Conservation (phyloP, 1,139 yeast species). For the Saccharomyces hybrid region DNA sequence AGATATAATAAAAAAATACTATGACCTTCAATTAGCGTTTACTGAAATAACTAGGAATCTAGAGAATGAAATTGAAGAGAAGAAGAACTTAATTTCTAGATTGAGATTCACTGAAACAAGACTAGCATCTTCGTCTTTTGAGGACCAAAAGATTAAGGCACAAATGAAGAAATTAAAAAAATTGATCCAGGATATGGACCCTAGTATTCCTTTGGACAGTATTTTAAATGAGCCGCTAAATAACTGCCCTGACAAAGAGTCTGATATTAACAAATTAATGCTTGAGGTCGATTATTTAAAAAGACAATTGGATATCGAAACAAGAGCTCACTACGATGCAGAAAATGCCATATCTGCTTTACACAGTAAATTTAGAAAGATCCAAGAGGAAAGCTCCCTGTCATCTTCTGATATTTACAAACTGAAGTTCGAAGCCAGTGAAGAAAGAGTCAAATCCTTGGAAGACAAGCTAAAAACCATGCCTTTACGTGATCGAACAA, state of each 20-base stretch:
- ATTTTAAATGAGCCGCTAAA: constrained; percentile 21
- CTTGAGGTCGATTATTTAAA: constrained; percentile 36
- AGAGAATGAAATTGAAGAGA: constrained; percentile 48
- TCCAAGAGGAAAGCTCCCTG: constrained; percentile 24
- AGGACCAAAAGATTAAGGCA: constrained; percentile 40
- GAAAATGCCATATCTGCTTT: constrained; percentile 27
- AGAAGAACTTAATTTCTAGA: constrained; percentile 48
- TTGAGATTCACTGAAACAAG: constrained; percentile 48
- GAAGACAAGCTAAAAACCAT: constrained; percentile 36
- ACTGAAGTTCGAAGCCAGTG: constrained; percentile 37
- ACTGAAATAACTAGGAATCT: constrained; percentile 46
- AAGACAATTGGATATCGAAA: constrained; percentile 32
- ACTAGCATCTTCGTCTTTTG: constrained; percentile 46
- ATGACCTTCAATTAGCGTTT: constrained; percentile 43
- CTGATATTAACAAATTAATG: constrained; percentile 31
- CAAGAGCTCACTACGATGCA: constrained; percentile 30
- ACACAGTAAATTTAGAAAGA: constrained; percentile 27
- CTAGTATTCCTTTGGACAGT: constrained; percentile 22
- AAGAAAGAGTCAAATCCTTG: constrained; percentile 38
- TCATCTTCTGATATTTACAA: constrained; percentile 28
- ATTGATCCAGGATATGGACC: constrained; percentile 16
- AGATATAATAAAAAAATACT: constrained; percentile 39
- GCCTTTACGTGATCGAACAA: constrained; percentile 27
- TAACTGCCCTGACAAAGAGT: constrained; percentile 20
- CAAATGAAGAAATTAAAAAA: constrained; percentile 34